Conservation (phyloP, 768 basidiomycete genomes). For the Lactifluus pinguis region DNA sequence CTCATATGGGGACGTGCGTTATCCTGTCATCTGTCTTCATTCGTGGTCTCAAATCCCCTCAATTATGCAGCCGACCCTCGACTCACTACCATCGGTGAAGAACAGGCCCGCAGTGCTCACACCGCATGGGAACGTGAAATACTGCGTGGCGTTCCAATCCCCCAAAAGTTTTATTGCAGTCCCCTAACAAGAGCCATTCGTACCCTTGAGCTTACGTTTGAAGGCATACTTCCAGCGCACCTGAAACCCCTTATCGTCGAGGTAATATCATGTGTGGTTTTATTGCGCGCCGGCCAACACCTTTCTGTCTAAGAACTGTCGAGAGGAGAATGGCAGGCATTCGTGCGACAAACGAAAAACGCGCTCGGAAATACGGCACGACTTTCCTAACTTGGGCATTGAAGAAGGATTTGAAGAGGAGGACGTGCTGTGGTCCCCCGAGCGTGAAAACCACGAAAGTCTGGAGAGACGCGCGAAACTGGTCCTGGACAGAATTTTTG, state of each 20-base stretch:
- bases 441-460: constrained; percentile 5
- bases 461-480: constrained; percentile 11
- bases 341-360: constrained; percentile 16
- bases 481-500: constrained; percentile 15
- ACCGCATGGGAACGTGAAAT: constrained; percentile 16
- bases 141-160: constrained; percentile 6
- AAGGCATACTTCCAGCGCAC: constrained; percentile 1
- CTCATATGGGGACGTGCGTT: constrained; percentile 19
- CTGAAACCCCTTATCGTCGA: constrained; percentile 16
- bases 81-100: constrained; percentile 17
- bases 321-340: constrained; percentile 16
- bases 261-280: not conserved
- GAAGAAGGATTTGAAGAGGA: constrained; percentile 19
- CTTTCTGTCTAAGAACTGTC: constrained; percentile 5
- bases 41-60: not conserved
- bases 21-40: not conserved
- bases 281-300: not conserved
- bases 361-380: constrained; percentile 9
- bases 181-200: constrained; percentile 15
- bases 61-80: constrained; percentile 16
- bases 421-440: constrained; percentile 9
- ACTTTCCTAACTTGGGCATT: constrained; percentile 14
- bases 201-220: constrained; percentile 16
- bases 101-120: constrained; percentile 13
- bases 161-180: constrained; percentile 14